Conservation (phyloP, 1,284 basidiomycete species). For the Austroboletus niveus region DNA sequence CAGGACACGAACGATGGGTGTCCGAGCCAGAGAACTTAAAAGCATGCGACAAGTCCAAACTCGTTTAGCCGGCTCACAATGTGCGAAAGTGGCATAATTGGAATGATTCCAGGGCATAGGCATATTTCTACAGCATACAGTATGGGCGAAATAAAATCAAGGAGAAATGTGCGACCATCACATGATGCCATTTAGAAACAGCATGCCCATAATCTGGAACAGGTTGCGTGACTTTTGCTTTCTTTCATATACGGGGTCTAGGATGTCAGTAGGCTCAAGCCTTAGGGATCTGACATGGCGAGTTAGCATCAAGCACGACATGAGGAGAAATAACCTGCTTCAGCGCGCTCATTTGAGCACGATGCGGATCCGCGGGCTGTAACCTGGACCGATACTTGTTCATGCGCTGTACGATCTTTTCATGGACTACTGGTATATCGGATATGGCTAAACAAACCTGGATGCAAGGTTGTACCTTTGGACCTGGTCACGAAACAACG, state of each 20-base stretch:
- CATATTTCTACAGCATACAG: background rate
- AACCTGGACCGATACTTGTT: slow-evolving; percentile 21
- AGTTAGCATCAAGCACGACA: slow-evolving; percentile 7
- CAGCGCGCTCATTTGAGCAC: slow-evolving; percentile 28
- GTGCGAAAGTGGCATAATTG: slow-evolving; percentile 30
- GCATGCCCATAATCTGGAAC: background rate
- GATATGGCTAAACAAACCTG: slow-evolving; percentile 44
- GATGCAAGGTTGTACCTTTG: background rate
- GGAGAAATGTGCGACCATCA: slow-evolving; percentile 7
- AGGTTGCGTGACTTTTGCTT: background rate
- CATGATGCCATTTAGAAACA: slow-evolving; percentile 21
- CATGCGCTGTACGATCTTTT: slow-evolving; percentile 37
- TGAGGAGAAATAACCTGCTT: slow-evolving; percentile 10
- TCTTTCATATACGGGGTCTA: slow-evolving; percentile 18
- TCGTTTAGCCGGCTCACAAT: slow-evolving; percentile 11
- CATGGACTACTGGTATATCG: slow-evolving; percentile 52
- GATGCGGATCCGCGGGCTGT: slow-evolving; percentile 18
- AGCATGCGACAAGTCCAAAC: slow-evolving; percentile 1
- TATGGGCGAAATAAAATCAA: background rate
- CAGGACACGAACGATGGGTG: slow-evolving; percentile 14
- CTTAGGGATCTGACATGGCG: slow-evolving; percentile 18
- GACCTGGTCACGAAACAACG: background rate
- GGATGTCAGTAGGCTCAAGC: slow-evolving; percentile 27
- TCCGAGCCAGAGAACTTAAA: slow-evolving; percentile 16
- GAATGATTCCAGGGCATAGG: no score